These are phyloP conservation scores for Haplosporangium sp. DNA, from an alignment of 371 early-diverging fungal species.

Conservation along the genomic window DNA sequence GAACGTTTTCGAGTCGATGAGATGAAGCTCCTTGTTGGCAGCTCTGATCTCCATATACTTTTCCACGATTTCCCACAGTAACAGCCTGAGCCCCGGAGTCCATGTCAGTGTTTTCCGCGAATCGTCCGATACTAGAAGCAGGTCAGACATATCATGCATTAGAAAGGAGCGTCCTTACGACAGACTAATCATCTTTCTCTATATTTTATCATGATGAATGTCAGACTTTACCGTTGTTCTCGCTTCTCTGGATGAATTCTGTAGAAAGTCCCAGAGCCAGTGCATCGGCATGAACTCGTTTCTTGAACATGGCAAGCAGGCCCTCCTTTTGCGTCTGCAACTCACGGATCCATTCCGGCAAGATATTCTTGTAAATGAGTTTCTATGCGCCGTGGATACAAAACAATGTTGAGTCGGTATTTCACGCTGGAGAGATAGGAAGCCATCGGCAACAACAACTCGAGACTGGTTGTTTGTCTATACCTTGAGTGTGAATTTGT, in stretches of 20 bases:
- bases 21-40: constrained; percentile 3
- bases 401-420: neutral
- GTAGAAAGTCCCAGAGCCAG: neutral
- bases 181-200: neutral
- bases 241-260: neutral
- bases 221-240: neutral
- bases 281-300: constrained; percentile 5
- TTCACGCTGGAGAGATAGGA: neutral
- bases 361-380: constrained; percentile 28
- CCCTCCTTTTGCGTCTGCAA: constrained; percentile 6
- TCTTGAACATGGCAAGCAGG: constrained; percentile 2
- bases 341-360: constrained; percentile 27
- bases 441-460: no score
- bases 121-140: no score
- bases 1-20: constrained; percentile 6
- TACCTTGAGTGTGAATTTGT: constrained; percentile 64
- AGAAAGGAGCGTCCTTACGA: neutral
- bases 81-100: constrained; percentile 21
- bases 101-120: constrained; percentile 6
- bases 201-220: neutral
- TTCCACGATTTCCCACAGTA: constrained; percentile 40
- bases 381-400: constrained; percentile 10
- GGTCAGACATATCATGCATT: neutral
- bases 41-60: constrained; percentile 23
- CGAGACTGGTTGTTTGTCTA: neutral